Conservation (phyloP, 176 grass and related monocot species). For the Bothriochloa decipiens region DNA sequence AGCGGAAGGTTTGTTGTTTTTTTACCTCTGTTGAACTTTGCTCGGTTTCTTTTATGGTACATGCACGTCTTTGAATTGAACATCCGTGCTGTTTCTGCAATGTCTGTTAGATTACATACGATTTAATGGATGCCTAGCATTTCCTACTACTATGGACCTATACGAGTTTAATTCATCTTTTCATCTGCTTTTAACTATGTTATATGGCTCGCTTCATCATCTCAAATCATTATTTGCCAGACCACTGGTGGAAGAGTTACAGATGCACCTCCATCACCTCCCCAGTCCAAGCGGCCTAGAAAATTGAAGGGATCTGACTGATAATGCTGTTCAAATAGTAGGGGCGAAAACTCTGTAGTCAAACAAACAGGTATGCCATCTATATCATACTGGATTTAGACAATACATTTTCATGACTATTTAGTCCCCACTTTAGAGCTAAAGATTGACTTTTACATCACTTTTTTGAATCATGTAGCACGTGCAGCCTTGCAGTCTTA, state of each 20-base stretch:
- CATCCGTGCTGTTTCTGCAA: background rate
- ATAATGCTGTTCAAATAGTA: constrained; percentile 30
- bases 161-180: constrained; percentile 1
- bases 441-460: background rate
- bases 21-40: background rate
- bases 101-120: background rate
- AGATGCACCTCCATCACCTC: constrained; percentile 77
- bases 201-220: background rate
- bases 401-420: background rate
- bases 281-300: constrained; percentile 85
- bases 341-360: background rate
- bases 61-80: constrained; percentile 8
- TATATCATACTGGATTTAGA: background rate
- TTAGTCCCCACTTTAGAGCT: background rate
- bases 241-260: constrained; percentile 75
- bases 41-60: constrained; percentile 13
- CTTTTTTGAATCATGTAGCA: background rate
- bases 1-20: constrained; percentile 79
- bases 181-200: constrained; percentile 22
- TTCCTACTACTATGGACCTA: constrained; percentile 13
- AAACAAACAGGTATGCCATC: constrained; percentile 23
- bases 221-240: constrained; percentile 47
- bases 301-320: constrained; percentile 87
- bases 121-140: background rate
- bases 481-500: background rate